Base-by-base conservation (phyloP, 1,284 basidiomycete genomes). In the Apiotrichum sp. region DNA sequence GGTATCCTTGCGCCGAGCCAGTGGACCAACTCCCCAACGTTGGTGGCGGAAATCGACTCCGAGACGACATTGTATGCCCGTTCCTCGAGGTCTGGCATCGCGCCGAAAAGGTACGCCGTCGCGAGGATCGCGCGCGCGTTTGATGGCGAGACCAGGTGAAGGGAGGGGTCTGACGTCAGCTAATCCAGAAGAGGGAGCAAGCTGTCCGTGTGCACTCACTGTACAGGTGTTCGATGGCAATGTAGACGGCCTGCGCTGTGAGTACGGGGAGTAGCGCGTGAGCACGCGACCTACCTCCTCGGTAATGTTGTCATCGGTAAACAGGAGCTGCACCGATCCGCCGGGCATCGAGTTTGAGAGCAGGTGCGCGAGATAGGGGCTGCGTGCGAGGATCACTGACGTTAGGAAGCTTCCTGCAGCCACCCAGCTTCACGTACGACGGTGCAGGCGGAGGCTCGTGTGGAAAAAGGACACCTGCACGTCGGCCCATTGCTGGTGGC, bases 51-150 rank as follows among this genome's bases (percentile, higher is more conserved):
- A 75, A 93, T 84, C 47, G 86, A 86, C 60, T 82, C 83, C 63
- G 82, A 81, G 78, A 86, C 88, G 52, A 84, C 78, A 52, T 84
- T 82, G 73, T 90, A 91, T n/a, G 89, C 83, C 67, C 85, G 85
- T 63, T 80, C 80, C 71, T 84, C 86, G 34, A 92, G 79, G 46
- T 91, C 88, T 45, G 88, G 83, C 86, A 92, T 87, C 44, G 86
- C 88, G 53, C 87, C 87, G 46, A 92, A 82, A 40, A 90, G 79
- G 73, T 85, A 87, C 6, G 85, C 86, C 44, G 88, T 86, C 39
- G 89, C 87, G 50, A 93, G 83, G 42, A 89, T 86, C 14, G 84
- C 84, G 65, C 88, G 84, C 55, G 88, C 86, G 76, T 92, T 92
- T 65, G 83, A 80, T 47, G 86, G 80, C 64, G 81, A 82, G 63